Evolutionary conservation across 148 eudicot genomes (phyloP), one percentile per base, ranked within the genome.

Genomic region (Vaccinium vitisidaea): DNA sequence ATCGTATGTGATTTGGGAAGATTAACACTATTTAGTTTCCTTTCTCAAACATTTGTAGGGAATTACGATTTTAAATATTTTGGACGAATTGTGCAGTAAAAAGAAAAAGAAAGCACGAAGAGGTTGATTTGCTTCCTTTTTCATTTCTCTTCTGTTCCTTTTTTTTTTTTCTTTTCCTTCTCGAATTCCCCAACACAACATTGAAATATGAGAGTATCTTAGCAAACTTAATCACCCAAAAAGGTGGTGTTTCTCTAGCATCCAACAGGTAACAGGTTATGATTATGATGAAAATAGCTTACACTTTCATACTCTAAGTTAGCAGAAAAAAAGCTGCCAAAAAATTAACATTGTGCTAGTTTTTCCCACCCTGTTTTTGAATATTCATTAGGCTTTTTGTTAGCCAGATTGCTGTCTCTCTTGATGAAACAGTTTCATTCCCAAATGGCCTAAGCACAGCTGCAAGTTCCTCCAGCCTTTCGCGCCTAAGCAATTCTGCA

Each of bases 331-430:
- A 27, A 25, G 16, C 43, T 10, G 43, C 39, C 43, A 30, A 13
- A 27, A 69, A 30, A 53, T 53, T 27, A 23, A 61, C 71, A 25
- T 25, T 1, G 15, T 23, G 43, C 74, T 69, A 69, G 74, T 69
- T 13, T 69, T 30, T 69, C 18, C 91, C 90, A 8, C 77, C 82
- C 46, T 89, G 86, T 80, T 94, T 92, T 69, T 93, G 95, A 21
- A 94, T 93, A 81, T 88, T 94, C 85, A 96, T 93, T 65, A 96
- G 88, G 90, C 98, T 96, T 89, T 96, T 93, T 5, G 99, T 95
- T 84, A 96, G 84, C 99, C 99, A 96, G 54, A 96, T 96, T 32
- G 99, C 98, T 39, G 98, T 96, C 88, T 96, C 99, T 43, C 99
- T 89, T 18, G 98, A 96, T 9, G 99, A 96, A 10, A 96, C 97